Evolutionary conservation across 371 early-diverging fungal species (phyloP), one percentile per base, ranked within the genome.

Genomic region (Mucor irregularis): DNA sequence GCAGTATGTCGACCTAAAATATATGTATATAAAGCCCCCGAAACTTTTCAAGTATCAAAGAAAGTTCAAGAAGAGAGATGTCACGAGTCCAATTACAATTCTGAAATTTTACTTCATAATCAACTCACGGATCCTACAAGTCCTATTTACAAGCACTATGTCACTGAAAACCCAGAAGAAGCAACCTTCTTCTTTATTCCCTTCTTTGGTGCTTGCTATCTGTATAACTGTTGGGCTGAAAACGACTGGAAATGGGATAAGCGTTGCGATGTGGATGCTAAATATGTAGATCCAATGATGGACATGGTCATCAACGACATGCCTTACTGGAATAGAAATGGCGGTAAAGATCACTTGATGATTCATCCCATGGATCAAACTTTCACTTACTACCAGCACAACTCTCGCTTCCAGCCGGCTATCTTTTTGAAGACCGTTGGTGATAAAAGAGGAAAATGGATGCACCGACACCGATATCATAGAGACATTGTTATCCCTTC

Each of bases 401-500:
- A 75, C n/a, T 25, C 29, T 26, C 56, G 67, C 1, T 74, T 80
- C 45, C 71, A 77, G 39, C 64, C 75, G 19, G 80, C 83, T 0
- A 72, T 78, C 2, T 83, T 77, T 33, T 40, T 83, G 24, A 83
- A 71, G 22, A 83, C 79, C 0, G 73, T 77, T 14, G 81, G 83
- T 5, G 81, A 83, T 45, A 74, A 77, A 52, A 60, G 81, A 43
- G 25, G 58, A 1, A 66, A 61, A 31, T 68, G 69, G 59, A 71
- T 71, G 54, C 57, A 68, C 7, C 57, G 73, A 16, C 74, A 78
- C 49, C 65, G 82, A 26, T 73, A 69, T 39, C 64, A 76, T 17
- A 62, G 72, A 6, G 80, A 82, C 30, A 82, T 82, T 43, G 74
- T 78, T n/a, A 78, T 82, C 31, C 82, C 82, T 16, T 78, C 79